These are phyloP conservation scores for Scutellaria baicalensis DNA, from an alignment of 257 asterid genomes.

Conservation along the genomic window DNA sequence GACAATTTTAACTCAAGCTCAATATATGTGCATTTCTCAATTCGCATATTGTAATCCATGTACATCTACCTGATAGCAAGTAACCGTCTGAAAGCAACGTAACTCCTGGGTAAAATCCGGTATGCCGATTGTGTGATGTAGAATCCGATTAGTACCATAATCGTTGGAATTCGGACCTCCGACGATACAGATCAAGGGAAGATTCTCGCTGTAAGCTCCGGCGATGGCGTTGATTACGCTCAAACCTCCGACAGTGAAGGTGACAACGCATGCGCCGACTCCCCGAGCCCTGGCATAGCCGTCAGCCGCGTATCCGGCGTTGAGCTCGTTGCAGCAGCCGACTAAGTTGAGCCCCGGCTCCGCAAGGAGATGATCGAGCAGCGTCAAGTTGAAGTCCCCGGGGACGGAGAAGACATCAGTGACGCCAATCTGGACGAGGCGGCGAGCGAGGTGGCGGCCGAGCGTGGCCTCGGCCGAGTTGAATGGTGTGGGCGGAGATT, in stretches of 20 bases:
- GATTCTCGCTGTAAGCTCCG: conserved; percentile 85
- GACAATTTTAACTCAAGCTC: background rate
- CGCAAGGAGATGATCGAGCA: conserved; percentile 63
- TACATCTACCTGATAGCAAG: conserved; percentile 61
- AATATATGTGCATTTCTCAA: background rate
- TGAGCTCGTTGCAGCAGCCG: conserved; percentile 90
- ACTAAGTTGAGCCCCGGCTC: conserved; percentile 73
- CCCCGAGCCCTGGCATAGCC: conserved; percentile 88
- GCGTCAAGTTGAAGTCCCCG: conserved; percentile 68
- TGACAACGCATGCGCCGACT: conserved; percentile 81
- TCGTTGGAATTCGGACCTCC: conserved; percentile 89
- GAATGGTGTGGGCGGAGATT: conserved; percentile 15
- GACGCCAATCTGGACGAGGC: conserved; percentile 71
- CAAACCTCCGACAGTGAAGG: conserved; percentile 80
- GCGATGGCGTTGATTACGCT: conserved; percentile 80
- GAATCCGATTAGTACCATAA: conserved; percentile 60
- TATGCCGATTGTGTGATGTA: conserved; percentile 80
- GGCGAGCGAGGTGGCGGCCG: conserved; percentile 85
- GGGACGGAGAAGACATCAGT: conserved; percentile 69
- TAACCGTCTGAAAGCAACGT: conserved; percentile 81
- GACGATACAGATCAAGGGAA: conserved; percentile 71
- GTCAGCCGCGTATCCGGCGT: conserved; percentile 85
- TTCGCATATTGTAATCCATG: background rate
- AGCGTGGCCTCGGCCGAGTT: conserved; percentile 54
- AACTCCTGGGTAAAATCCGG: conserved; percentile 82